Percentiles rank a stretch among this genome's conserved stretches.
Conservation (phyloP, 768 basidiomycete species). For the Trametes sanguinea region DNA sequence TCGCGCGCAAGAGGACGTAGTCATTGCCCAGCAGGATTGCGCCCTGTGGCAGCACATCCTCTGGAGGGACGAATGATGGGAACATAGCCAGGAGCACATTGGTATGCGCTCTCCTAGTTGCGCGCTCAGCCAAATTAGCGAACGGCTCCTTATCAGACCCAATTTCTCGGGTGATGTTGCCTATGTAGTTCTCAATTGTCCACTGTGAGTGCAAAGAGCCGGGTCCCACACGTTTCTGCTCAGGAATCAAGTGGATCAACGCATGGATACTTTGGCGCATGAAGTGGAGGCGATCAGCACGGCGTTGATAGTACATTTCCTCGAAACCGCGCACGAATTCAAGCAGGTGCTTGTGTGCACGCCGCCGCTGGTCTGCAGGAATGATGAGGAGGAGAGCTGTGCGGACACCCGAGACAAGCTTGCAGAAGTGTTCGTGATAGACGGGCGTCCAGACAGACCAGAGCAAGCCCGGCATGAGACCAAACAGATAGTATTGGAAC, state of each 20-base stretch:
- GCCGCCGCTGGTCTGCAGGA: constrained; percentile 13
- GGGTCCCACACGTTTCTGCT: constrained; percentile 27
- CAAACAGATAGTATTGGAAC: constrained; percentile 28
- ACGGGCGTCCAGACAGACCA: constrained; percentile 22
- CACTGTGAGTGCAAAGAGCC: constrained; percentile 19
- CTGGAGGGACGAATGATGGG: not conserved
- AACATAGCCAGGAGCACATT: not conserved
- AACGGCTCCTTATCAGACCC: constrained; percentile 27
- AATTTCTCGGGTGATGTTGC: constrained; percentile 29
- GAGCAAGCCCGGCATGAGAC: constrained; percentile 29
- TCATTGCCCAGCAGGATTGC: not conserved
- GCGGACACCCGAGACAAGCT: constrained; percentile 27
- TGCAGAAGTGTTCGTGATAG: constrained; percentile 33
- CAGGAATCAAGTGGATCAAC: constrained; percentile 31
- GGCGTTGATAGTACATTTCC: constrained; percentile 35
- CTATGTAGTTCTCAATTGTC: constrained; percentile 30
- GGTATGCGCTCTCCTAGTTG: not conserved
- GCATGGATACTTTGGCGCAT: constrained; percentile 35
- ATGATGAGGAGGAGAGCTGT: constrained; percentile 26
- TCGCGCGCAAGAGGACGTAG: not conserved
- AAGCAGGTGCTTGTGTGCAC: constrained; percentile 30
- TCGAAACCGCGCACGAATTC: constrained; percentile 40
- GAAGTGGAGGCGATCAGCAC: constrained; percentile 35
- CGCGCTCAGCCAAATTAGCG: constrained; percentile 19
- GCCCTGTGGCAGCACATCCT: not conserved